Evolutionary conservation across 495 filamentous ascomycete genomes (phyloP), one percentile per base, ranked within the genome.

Genomic region (Xylaria palmicola): DNA sequence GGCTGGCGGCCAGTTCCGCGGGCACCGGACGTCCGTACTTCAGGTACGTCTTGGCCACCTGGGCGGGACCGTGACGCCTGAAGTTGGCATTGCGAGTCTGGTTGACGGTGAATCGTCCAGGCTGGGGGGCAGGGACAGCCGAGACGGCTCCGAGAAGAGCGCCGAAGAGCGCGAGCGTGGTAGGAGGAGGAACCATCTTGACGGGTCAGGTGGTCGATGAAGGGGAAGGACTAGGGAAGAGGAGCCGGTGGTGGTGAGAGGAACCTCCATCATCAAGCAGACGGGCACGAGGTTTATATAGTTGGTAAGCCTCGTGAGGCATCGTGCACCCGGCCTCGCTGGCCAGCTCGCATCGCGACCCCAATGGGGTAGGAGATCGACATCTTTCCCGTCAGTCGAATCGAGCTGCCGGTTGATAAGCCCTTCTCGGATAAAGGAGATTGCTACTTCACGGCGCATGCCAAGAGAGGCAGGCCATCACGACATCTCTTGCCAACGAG

Each of bases 41-140:
- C 67, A 74, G 65, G 68, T 86, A 85, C 29, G 83, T 80, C 66
- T 79, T 86, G 44, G 78, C 75, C 10, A 89, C 65, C 27, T 81
- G 81, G 24, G 73, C 62, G 1, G 80, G 80, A 8, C 83, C 83
- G 60, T 83, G 72, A 19, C 59, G 64, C 30, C 76, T 60, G 44
- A 80, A 79, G 49, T 73, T 70, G 29, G 74, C 74, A 58, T 85
- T 86, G 40, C 74, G 77, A 19, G 82, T 70, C 55, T 81, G 79
- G 24, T 79, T 74, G 43, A 88, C 66, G 48, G 79, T 84, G 71
- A 83, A 86, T 20, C 34, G 48, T 48, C 20, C 24, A 19, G 37
- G 37, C 22, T 39, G 43, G 62, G 24, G 72, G 54, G 10, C 64
- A 62, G 22, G 69, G 20, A 70, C 75, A 72, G 83, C 81, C 51